Percentiles rank a stretch among this genome's conserved stretches.
phyloP scores from a whole-genome alignment of 1,284 basidiomycete genomes.

The Puccinia hordei region DNA sequence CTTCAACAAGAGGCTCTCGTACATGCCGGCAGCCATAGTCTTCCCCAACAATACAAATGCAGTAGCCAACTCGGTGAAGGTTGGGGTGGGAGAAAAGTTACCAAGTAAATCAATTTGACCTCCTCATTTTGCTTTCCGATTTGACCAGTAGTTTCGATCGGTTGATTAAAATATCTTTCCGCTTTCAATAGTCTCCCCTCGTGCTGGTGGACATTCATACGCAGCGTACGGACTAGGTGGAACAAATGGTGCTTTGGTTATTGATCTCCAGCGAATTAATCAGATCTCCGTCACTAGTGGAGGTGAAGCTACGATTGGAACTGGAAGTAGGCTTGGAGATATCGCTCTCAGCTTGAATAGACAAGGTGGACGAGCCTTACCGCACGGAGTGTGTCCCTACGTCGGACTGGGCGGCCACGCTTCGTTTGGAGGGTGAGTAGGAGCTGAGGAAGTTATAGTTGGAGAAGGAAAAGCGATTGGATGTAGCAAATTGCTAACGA shows the following conservation, averaged over 20 bases:
- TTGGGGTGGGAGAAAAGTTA: constrained; percentile 36
- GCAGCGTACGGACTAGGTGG: constrained; percentile 39
- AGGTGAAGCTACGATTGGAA: constrained; percentile 56
- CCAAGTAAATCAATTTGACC: neutral
- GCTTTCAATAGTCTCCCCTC: constrained; percentile 19
- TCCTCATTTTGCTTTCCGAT: neutral
- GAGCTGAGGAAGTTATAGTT: neutral
- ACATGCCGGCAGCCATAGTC: constrained; percentile 36
- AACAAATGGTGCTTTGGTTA: constrained; percentile 26
- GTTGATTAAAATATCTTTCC: neutral
- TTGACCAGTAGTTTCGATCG: neutral
- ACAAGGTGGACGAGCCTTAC: constrained; percentile 56
- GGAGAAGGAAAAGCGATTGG: neutral
- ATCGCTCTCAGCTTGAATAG: constrained; percentile 58
- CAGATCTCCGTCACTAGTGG: neutral
- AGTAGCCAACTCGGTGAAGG: constrained; percentile 16
- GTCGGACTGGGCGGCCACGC: constrained; percentile 59
- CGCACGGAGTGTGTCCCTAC: constrained; percentile 59
- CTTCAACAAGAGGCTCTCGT: constrained; percentile 27
- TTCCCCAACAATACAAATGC: constrained; percentile 28
- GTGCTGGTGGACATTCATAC: constrained; percentile 45
- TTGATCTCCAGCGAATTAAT: constrained; percentile 33
- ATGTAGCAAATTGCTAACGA: neutral
- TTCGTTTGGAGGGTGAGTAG: constrained; percentile 55
- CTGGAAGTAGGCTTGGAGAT: constrained; percentile 59